Evolutionary conservation across 2,329 filamentous ascomycete genomes (phyloP).

Genomic region (Rhexocercosporidium sp.): DNA sequence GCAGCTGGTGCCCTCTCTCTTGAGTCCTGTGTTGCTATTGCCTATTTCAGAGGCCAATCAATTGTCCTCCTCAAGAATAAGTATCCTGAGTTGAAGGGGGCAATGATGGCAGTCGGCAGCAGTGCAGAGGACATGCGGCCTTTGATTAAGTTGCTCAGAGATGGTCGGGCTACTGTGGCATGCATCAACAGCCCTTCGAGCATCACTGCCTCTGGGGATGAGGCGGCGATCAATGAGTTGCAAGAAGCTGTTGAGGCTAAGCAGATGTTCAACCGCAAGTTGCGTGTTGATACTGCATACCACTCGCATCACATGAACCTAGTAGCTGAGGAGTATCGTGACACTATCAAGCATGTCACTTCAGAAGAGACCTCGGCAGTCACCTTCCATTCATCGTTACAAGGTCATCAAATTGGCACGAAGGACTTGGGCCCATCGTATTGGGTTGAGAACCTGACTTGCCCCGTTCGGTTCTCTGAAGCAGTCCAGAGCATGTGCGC

Average conservation of each 20-base stretch:
- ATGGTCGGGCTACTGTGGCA: slow-evolving; percentile 42
- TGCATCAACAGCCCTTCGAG: slow-evolving; percentile 42
- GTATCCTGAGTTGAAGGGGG: slow-evolving; percentile 44
- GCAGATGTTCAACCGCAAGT: slow-evolving; percentile 38
- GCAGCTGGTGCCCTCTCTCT: slow-evolving; percentile 45
- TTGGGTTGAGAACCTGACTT: slow-evolving; percentile 54
- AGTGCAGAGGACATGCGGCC: slow-evolving; percentile 39
- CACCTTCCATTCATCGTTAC: slow-evolving; percentile 35
- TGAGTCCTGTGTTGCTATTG: slow-evolving; percentile 47
- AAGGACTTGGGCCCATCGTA: slow-evolving; percentile 45
- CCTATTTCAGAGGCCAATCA: slow-evolving; percentile 48
- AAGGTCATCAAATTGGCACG: slow-evolving; percentile 30
- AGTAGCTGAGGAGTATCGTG: slow-evolving; percentile 36
- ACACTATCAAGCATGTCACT: slow-evolving; percentile 24
- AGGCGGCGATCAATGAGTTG: slow-evolving; percentile 38
- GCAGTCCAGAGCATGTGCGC: slow-evolving; percentile 44
- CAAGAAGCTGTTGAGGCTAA: slow-evolving; percentile 35
- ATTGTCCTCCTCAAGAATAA: slow-evolving; percentile 39
- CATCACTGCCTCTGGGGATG: slow-evolving; percentile 42
- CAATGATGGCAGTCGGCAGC: slow-evolving; percentile 59
- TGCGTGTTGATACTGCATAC: slow-evolving; percentile 42
- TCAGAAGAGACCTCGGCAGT: neutral
- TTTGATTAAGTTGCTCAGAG: slow-evolving; percentile 41
- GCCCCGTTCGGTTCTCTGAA: slow-evolving; percentile 50
- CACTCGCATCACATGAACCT: slow-evolving; percentile 43